Evolutionary conservation across 352 stramenopile genomes (phyloP), one percentile per base, ranked within the genome.

Genomic region (Thraustotheca clavata): DNA sequence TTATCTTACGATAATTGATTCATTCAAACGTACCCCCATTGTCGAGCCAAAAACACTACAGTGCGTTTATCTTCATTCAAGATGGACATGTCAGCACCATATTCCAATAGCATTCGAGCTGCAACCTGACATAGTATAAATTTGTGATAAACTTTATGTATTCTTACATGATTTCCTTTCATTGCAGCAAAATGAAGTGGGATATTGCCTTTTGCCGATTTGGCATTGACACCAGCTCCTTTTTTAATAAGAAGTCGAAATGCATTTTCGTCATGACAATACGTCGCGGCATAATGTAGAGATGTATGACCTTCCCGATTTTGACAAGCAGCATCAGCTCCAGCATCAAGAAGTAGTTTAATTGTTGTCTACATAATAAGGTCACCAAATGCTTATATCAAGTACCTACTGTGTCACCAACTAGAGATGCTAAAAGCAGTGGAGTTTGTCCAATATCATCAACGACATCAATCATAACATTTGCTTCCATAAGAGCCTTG

Each of bases 61-160:
- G 74, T 91, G 29, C 73, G 71, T 57, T 87, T 89, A 67, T 89
- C 81, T 65, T 88, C 81, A 60, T 91, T 89, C 52, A 85, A 85
- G 31, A 75, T 72, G 29, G 72, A 88, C 3, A 76, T 67, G 47
- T 74, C 86, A 0, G 79, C 81, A n/a, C 79, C 81, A 36, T 88
- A 60, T 1, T 75, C 71, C 1, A 89, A 59, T 1, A 91, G 69
- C 2, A 89, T 71, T 38, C 73, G 65, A 0, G 76, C 83, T 4
- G 78, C 79, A 4, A 89, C 38, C 57, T 60, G 8, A 12, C 7
- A n/a, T 52, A 52, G 43, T 31, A 11, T 31, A 14, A 3, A 14
- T 9, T 18, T 24, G 16, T 20, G 34, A 24, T 52, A 6, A 14
- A 11, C 43, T 18, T 18, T 3, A 35, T 52, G n/a, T n/a, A n/a